Evolutionary conservation across 495 filamentous ascomycete genomes (phyloP).

Genomic region (Stereocaulon alpinum): DNA sequence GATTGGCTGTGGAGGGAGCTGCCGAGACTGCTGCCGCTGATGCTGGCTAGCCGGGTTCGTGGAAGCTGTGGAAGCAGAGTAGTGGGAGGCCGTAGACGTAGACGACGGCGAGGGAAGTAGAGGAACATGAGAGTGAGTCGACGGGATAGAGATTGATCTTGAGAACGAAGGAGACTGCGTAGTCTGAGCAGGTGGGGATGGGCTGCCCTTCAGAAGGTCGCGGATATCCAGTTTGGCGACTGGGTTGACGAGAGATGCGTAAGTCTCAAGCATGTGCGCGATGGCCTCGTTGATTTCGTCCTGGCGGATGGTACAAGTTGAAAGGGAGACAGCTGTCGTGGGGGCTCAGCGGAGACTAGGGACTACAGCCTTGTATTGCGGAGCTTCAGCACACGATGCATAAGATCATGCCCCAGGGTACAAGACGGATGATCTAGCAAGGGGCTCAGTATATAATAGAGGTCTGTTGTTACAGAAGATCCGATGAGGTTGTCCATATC

Average conservation of each 20-base stretch:
- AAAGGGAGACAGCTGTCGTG: not conserved
- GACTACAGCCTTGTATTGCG: not conserved
- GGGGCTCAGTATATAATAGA: slow-evolving; percentile 6
- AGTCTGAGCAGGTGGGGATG: slow-evolving; percentile 12
- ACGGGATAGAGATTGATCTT: slow-evolving; percentile 10
- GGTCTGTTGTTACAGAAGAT: not conserved
- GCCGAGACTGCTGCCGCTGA: not conserved
- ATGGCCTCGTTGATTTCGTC: not conserved
- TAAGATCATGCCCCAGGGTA: not conserved
- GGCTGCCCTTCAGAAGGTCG: slow-evolving; percentile 11
- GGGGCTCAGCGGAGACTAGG: not conserved
- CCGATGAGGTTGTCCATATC: slow-evolving; percentile 1
- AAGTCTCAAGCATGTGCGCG: slow-evolving; percentile 15
- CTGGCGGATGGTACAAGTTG: not conserved
- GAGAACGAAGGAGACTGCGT: slow-evolving; percentile 10
- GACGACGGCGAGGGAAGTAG: slow-evolving; percentile 1
- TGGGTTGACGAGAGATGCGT: slow-evolving; percentile 16
- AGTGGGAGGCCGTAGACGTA: slow-evolving; percentile 10
- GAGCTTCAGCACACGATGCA: not conserved
- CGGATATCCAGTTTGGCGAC: slow-evolving; percentile 23
- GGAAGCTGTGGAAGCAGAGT: slow-evolving; percentile 9
- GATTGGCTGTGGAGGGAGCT: not conserved
- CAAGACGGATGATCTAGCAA: not conserved
- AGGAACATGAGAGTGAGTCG: not conserved
- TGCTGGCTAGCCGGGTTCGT: not conserved